Percentiles rank a stretch among this genome's conserved stretches.
phyloP scores from a whole-genome alignment of 2,329 filamentous ascomycete genomes.

The Cladosporium sp. region DNA sequence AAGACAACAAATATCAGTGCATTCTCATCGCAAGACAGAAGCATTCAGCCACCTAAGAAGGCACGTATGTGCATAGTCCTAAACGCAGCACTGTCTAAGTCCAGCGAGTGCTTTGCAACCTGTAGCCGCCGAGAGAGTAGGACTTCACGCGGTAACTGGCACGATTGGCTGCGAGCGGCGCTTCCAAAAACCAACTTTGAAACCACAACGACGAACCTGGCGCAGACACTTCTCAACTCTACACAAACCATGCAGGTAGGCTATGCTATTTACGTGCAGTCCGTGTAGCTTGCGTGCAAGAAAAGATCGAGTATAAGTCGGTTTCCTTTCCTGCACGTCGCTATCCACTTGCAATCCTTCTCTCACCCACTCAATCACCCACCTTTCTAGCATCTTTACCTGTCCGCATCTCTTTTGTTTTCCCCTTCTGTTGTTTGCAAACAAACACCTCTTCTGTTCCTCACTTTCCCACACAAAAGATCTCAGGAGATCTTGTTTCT shows the following conservation, averaged over 20 bases:
- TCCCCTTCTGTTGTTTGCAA: too few relatives aligned
- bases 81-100: background rate
- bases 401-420: background rate
- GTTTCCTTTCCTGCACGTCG: background rate
- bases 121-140: conserved; percentile 7
- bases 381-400: background rate
- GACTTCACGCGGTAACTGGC: background rate
- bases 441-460: too few relatives aligned
- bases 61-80: background rate
- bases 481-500: background rate
- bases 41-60: background rate
- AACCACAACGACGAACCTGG: background rate
- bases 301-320: conserved; percentile 2
- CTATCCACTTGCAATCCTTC: background rate
- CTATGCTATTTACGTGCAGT: conserved; percentile 5
- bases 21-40: background rate
- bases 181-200: conserved; percentile 7
- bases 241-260: background rate
- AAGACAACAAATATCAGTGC: background rate
- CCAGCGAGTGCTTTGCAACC: background rate
- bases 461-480: background rate
- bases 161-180: conserved; percentile 8
- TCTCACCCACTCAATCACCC: background rate
- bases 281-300: conserved; percentile 2
- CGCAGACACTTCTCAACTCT: background rate